A percentile compares a stretch with the other conserved stretches of the same genome.
Evolutionary conservation across 306 rosid genomes (phyloP).

Genomic region (Begonia fuchsioides): DNA sequence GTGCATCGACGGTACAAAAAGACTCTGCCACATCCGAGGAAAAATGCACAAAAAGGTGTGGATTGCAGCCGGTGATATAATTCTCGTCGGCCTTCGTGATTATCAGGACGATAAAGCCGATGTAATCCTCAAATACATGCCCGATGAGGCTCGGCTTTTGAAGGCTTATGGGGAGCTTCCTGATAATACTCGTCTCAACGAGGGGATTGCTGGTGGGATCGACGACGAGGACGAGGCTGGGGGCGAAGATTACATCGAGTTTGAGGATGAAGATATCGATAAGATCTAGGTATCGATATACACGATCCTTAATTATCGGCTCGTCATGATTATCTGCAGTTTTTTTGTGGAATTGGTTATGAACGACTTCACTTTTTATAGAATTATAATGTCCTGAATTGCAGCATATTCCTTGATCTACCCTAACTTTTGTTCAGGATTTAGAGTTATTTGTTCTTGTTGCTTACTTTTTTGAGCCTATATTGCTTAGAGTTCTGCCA

Average conservation of each 20-base stretch:
- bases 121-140: slow-evolving; percentile 16
- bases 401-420: too few relatives aligned
- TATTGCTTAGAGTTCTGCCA: too few relatives aligned
- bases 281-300: slow-evolving; percentile 1
- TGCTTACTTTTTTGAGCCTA: too few relatives aligned
- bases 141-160: slow-evolving; percentile 14
- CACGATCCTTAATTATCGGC: background rate
- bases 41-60: slow-evolving; percentile 18
- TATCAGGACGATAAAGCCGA: slow-evolving; percentile 16
- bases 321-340: too few relatives aligned
- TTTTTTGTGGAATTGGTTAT: too few relatives aligned
- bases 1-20: slow-evolving; percentile 14
- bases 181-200: slow-evolving; percentile 8
- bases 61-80: slow-evolving; percentile 17
- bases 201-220: slow-evolving; percentile 7
- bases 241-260: slow-evolving; percentile 12
- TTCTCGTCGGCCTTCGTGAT: slow-evolving; percentile 11
- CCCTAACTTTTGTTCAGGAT: too few relatives aligned
- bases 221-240: slow-evolving; percentile 13
- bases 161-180: slow-evolving; percentile 19
- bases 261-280: slow-evolving; percentile 15
- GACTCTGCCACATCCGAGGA: slow-evolving; percentile 14
- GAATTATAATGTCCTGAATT: too few relatives aligned
- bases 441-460: too few relatives aligned
- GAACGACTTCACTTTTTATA: too few relatives aligned